phyloP scores from a whole-genome alignment of 2,329 filamentous ascomycete genomes.

The Exserohilum turcica region DNA sequence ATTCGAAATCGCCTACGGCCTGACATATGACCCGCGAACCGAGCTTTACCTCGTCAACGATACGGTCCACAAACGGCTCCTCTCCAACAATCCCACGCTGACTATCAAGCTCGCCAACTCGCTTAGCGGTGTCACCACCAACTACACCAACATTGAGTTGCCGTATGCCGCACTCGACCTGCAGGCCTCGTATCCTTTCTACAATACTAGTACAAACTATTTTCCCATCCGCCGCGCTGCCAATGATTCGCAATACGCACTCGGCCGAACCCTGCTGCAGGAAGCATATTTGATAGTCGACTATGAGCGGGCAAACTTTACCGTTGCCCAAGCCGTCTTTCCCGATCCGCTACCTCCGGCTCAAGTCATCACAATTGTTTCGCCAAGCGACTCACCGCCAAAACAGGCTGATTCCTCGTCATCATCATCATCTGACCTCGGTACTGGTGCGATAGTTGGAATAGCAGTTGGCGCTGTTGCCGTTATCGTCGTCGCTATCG shows the following conservation, averaged over 20 bases:
- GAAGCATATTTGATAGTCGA: conserved; percentile 62
- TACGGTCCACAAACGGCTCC: conserved; percentile 41
- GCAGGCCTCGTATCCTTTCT: conserved; percentile 56
- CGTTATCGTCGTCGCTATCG: conserved; percentile 24
- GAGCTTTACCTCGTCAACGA: conserved; percentile 50
- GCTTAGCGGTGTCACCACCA: conserved; percentile 34
- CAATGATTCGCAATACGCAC: conserved; percentile 61
- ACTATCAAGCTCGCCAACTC: conserved; percentile 47
- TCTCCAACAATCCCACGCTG: conserved; percentile 40
- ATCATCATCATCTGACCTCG: conserved; percentile 19
- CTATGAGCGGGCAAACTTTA: conserved; percentile 54
- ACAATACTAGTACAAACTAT: conserved; percentile 67
- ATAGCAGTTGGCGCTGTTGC: conserved; percentile 35
- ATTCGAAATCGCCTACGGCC: conserved; percentile 49
- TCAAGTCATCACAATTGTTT: conserved; percentile 35
- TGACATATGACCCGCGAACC: conserved; percentile 45
- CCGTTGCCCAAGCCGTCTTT: conserved; percentile 49
- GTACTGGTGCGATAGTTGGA: conserved; percentile 40
- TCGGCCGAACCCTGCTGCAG: conserved; percentile 71
- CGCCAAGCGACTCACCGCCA: conserved; percentile 9
- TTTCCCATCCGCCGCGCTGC: conserved; percentile 67
- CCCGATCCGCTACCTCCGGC: conserved; percentile 38
- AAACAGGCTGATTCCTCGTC: conserved; percentile 2
- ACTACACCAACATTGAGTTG: conserved; percentile 51
- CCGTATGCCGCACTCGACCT: conserved; percentile 58